Base-by-base conservation (phyloP, 2,329 filamentous ascomycete species). In the Blastomyces gilchristii region DNA sequence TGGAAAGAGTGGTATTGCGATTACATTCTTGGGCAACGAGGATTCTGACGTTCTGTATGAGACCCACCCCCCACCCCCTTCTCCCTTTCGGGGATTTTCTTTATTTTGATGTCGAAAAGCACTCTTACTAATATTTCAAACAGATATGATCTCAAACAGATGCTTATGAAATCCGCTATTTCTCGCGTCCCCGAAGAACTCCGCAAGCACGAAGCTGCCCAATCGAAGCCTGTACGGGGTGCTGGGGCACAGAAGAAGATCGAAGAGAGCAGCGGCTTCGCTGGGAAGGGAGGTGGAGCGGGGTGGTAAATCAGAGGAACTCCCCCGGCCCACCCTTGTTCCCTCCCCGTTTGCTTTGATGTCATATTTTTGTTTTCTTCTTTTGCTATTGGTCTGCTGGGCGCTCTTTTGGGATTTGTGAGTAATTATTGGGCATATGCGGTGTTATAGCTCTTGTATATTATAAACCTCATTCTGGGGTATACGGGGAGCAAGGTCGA, bases 1-100 rank as follows among this genome's bases (percentile, higher is more conserved):
- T 1, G 94, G 94, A 66, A 97, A 97, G 84, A 92, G 85, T 69
- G 94, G 94, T 87, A 87, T 96, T 60, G 90, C 94, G 2, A 94
- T 99, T 67, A 99, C 94, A 0, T 99, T 99, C 81, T 76, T 97
- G 71, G 93, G 91, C 64, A 88, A 85, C 69, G 94, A 97, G 77
- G 94, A 99, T 78, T 74, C 83, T 0, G 94, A 97, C 74, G 87
- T 93, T 31, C 80, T 97, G 82, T 97, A 82, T 69, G 77, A 39
- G 53, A 18, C 28, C 18, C 37, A 39, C 47, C 58, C 52, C 28
- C 59, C 58, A 22, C 25, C 63, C 31, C 54, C 31, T 22, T 45
- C 39, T 63, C 49, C 60, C 64, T 57, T 65, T 58, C 41, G 47
- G 14, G 62, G 28, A 31, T 31, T 57, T 25, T 60, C 25, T 37